Evolutionary conservation across 495 filamentous ascomycete species (phyloP), one percentile per base, ranked within the genome.

Genomic region (Alectoria sarmentosa): DNA sequence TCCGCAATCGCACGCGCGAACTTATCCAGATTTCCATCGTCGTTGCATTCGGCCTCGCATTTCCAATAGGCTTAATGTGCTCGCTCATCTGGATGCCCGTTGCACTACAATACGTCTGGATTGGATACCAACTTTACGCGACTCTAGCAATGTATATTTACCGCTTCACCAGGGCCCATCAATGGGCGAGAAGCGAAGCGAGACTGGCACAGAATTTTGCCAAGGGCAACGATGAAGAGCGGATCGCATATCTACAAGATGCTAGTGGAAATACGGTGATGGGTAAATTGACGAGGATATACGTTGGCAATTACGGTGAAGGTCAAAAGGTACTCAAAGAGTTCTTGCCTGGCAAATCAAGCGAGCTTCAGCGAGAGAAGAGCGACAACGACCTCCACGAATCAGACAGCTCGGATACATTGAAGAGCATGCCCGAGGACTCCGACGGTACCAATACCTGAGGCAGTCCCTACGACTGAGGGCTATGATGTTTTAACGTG

Each of bases 51-150:
- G 66, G 62, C 39, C 28, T 64, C 36, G 32, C 30, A 10, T 67
- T 67, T 52, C 66, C 66, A 36, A 28, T 60, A 17, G 62, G 62
- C 32, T 39, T 67, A 26, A 46, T 67, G 14, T 61, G 56, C 56
- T 60, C 52, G 21, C 36, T 65, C 38, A 36, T 67, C 44, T 67
- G 66, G 66, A 65, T 67, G 55, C 56, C 62, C 10, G 21, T 39
- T 9, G 36, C 13, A 6, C 57, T 67, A 13, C 66, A 67, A 62
- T 65, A 65, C 56, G 44, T 60, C 62, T 67, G 62, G 62, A 54
- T 65, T 26, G 44, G 52, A 30, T 67, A 65, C n/a, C 66, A 67
- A 41, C 28, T 67, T 15, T 67, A 65, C 54, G 56, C 62, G 32
- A 64, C 62, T 5, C 32, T 67, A 4, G 56, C 62, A 14, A 64